Base-by-base conservation (phyloP, 164 flowering plant species). In the Aristolochia californica region DNA sequence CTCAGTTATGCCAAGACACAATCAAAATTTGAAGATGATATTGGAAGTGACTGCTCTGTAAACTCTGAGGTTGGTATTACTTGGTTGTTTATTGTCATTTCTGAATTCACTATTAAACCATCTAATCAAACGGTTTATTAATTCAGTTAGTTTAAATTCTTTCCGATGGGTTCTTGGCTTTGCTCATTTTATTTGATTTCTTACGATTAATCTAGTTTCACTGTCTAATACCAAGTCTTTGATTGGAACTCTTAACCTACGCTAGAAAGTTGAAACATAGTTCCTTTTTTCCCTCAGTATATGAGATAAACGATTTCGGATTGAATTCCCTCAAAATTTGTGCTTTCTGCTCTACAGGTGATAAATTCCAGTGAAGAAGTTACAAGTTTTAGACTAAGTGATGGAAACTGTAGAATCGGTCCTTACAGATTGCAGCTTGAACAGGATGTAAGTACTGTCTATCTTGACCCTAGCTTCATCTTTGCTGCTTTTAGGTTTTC, bases 401-500 rank as follows among this genome's bases (percentile, higher is more conserved):
- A 28, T 30, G 63, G 38, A 68, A 61, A 60, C 52, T 59, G 47
- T 38, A 57, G 43, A 51, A 40, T 66, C 50, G 59, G 24, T 69
- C 73, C 72, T 20, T 72, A 69, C 65, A 76, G 74, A 61, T 64
- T 72, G 57, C 85, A 86, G 63, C 89, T 86, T 63, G 84, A 86
- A 65, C 70, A 71, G 61, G 89, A 86, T 65, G 94, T 83, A 72
- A 81, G 87, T 61, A 18, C 59, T 28, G 30, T 52, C 47, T 13
- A 34, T 25, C 18, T 12, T 68, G 5, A 10, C 18, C 20, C 58
- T 43, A 14, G 10, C n/a, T 48, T 15, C 15, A 1, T 53, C 15
- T 28, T 26, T 60, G 30, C 59, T 28, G 17, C 43, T 5, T 8
- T 18, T 56, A 55, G 23, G 10, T 4, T 45, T 22, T 40, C 13